Evolutionary conservation across 2,329 filamentous ascomycete species (phyloP).

Genomic region (Calcarisporium arbuscula): DNA sequence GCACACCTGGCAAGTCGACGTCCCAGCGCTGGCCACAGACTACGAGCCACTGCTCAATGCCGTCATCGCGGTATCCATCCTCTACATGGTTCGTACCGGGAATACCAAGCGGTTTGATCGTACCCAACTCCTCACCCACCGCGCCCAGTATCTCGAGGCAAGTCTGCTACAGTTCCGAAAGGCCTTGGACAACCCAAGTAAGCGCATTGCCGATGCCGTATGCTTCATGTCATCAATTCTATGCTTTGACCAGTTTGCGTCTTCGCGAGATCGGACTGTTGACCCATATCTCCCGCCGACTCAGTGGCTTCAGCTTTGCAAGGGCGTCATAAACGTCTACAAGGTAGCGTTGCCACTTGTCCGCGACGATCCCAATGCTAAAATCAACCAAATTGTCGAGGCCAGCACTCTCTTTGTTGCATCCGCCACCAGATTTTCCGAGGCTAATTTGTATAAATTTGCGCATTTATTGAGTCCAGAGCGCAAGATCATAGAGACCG

Average conservation of each 20-base stretch:
- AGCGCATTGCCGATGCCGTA: conserved; percentile 7
- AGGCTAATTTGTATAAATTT: no score
- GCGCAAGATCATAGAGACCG: no score
- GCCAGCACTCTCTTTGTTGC: neutral
- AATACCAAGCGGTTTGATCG: conserved; percentile 6
- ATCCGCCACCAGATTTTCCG: neutral
- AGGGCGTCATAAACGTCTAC: conserved; percentile 11
- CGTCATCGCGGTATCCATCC: conserved; percentile 10
- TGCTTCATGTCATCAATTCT: conserved; percentile 10
- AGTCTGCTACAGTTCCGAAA: conserved; percentile 7
- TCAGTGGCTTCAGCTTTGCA: conserved; percentile 13
- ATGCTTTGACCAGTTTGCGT: conserved; percentile 9
- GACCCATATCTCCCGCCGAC: conserved; percentile 9
- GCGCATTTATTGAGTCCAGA: no score
- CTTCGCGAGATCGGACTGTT: conserved; percentile 7
- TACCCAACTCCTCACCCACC: conserved; percentile 1
- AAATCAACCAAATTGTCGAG: conserved; percentile 7
- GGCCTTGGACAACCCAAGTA: conserved; percentile 4
- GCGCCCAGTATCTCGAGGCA: conserved; percentile 10
- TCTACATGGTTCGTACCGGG: conserved; percentile 8
- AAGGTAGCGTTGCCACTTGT: conserved; percentile 4
- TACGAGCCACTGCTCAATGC: conserved; percentile 12
- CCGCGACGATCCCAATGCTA: conserved; percentile 4
- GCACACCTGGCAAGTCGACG: conserved; percentile 9
- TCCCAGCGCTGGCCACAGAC: conserved; percentile 10